Conservation (phyloP, 2,329 filamentous ascomycete species). For the Exophiala spinifera region DNA sequence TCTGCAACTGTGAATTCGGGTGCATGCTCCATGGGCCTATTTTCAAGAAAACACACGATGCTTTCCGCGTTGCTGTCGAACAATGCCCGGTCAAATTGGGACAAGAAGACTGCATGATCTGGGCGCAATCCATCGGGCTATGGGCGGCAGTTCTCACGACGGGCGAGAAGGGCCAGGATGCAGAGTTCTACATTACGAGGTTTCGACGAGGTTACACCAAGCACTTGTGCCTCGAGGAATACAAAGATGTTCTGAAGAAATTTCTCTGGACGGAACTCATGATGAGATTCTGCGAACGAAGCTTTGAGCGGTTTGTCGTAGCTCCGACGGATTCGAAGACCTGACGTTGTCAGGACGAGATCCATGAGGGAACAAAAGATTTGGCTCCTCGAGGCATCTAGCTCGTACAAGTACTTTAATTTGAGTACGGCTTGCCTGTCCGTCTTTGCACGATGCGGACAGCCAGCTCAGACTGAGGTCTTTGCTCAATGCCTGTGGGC, state of each 20-base stretch:
- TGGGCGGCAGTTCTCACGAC: neutral
- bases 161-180: neutral
- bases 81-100: neutral
- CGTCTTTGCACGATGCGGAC: no score
- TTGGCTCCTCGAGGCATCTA: no score
- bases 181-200: neutral
- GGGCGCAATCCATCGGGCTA: constrained; percentile 1
- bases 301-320: neutral
- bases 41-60: neutral
- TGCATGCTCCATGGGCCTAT: neutral
- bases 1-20: constrained; percentile 4
- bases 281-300: neutral
- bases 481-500: no score
- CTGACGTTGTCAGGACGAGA: neutral
- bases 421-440: no score
- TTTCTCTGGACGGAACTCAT: neutral
- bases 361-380: no score
- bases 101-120: constrained; percentile 2
- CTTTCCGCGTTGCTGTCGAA: neutral
- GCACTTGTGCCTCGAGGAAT: neutral
- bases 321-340: neutral
- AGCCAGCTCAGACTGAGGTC: no score
- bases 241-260: neutral
- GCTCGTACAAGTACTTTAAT: no score
- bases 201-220: neutral